Evolutionary conservation across 2,329 filamentous ascomycete species (phyloP).

Genomic region (Bretziella fagacearum): DNA sequence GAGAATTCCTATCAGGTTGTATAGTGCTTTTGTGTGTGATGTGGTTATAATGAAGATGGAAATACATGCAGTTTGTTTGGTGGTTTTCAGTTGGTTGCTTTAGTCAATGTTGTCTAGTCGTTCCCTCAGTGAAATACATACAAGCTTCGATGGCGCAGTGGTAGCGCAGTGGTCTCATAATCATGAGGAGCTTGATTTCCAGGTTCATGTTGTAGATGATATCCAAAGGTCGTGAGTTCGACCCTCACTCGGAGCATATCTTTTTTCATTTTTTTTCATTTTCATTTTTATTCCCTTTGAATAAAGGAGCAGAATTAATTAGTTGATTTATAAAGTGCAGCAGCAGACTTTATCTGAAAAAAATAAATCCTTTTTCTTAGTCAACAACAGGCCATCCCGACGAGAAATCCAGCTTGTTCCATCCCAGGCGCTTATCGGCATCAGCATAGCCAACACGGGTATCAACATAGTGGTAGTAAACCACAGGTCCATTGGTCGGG

Average conservation of each 20-base stretch:
- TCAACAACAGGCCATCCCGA: slow-evolving; percentile 30
- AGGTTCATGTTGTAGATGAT: slow-evolving; percentile 1
- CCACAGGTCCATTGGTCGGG: slow-evolving; percentile 23
- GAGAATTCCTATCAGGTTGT: too few species aligned
- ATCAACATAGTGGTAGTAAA: slow-evolving; percentile 28
- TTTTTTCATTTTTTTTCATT: background rate
- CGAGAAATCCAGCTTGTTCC: slow-evolving; percentile 33
- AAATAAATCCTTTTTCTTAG: slow-evolving; percentile 5
- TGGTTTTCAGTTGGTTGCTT: too few species aligned
- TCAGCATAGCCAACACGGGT: slow-evolving; percentile 20
- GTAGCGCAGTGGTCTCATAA: slow-evolving; percentile 15
- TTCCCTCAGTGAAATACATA: too few species aligned
- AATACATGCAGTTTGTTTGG: too few species aligned
- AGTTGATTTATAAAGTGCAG: background rate
- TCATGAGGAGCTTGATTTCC: slow-evolving; percentile 14
- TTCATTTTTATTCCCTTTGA: background rate
- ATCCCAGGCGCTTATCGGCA: slow-evolving; percentile 32
- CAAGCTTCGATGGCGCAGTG: slow-evolving; percentile 15
- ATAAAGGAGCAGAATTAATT: background rate
- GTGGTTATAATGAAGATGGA: too few species aligned
- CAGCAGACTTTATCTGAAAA: too few species aligned
- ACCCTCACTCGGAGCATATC: slow-evolving; percentile 15
- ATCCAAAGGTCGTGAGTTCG: slow-evolving; percentile 17
- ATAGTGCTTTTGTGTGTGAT: too few species aligned
- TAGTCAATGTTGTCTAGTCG: too few species aligned